Percentiles rank a stretch among this genome's conserved stretches.
phyloP scores from a whole-genome alignment of 345 rosid species.

The Kandelia obovata region DNA sequence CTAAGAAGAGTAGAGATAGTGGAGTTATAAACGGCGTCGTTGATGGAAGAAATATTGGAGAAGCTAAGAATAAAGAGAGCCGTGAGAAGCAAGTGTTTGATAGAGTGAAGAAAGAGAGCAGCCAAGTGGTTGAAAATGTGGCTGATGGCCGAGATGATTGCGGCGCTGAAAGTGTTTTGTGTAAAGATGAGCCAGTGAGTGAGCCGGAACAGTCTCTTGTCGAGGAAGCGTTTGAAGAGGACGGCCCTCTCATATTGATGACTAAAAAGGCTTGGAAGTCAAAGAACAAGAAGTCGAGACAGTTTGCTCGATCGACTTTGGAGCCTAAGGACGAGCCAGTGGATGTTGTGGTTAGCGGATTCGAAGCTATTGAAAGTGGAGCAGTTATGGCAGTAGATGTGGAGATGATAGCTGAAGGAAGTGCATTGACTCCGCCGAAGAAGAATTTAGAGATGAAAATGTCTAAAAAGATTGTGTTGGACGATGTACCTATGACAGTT shows the following conservation, averaged over 20 bases:
- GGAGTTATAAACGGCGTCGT: background rate
- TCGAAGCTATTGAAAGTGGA: slow-evolving; percentile 35
- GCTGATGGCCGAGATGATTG: slow-evolving; percentile 11
- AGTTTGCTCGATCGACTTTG: slow-evolving; percentile 28
- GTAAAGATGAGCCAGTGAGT: slow-evolving; percentile 21
- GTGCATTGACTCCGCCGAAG: slow-evolving; percentile 39
- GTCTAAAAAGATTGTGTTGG: slow-evolving; percentile 46
- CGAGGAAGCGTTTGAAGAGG: slow-evolving; percentile 1
- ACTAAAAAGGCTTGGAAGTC: slow-evolving; percentile 13
- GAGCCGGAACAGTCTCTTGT: slow-evolving; percentile 9
- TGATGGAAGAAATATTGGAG: slow-evolving; percentile 16
- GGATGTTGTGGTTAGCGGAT: slow-evolving; percentile 36
- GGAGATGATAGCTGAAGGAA: slow-evolving; percentile 54
- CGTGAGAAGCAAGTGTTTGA: slow-evolving; percentile 13
- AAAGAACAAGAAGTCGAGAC: slow-evolving; percentile 26
- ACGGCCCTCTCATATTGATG: background rate
- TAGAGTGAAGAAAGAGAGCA: slow-evolving; percentile 21
- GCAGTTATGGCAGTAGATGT: slow-evolving; percentile 32
- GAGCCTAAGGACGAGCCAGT: slow-evolving; percentile 28
- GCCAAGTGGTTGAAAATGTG: slow-evolving; percentile 3
- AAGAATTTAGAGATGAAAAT: slow-evolving; percentile 52
- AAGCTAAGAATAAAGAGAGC: background rate
- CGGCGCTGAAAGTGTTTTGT: slow-evolving; percentile 8
- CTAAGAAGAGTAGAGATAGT: slow-evolving; percentile 18
- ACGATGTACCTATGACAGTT: slow-evolving; percentile 70